Base-by-base conservation (phyloP, 768 basidiomycete genomes). In the Hericium coralloides region DNA sequence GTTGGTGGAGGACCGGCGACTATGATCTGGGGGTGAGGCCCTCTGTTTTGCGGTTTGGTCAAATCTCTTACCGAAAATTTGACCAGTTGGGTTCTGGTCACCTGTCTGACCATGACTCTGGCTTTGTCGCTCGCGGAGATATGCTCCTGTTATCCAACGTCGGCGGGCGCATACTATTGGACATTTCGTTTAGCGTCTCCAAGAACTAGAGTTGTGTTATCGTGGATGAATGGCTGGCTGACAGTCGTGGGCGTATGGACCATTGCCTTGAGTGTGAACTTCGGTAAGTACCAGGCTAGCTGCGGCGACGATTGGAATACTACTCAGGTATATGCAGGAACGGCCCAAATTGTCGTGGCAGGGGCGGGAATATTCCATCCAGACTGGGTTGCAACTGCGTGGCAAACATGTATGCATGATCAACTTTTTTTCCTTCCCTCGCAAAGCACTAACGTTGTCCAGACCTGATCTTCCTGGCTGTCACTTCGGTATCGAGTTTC, bases 221-320 rank as follows among this genome's bases (percentile, higher is more conserved):
- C 80, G 15, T 87, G 84, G 80, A 79, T 86, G 49, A 81, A 82
- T 56, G 84, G 85, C 6, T 87, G 85, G 85, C 68, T 86, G 17
- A 82, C 80, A 1, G 72, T 84, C 63, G 82, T 84, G 26, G 85
- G 85, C 23, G 81, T 84, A 14, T 87, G 84, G 83, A 86, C 80
- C 0, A 75, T 82, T 56, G 78, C 81, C n/a, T 63, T 85, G 38
- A 84, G 83, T 10, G 84, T 84, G 6, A 82, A 79, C 3, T 87
- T 87, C 63, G 82, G 81, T 67, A 50, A 31, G 37, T 58, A 10
- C 25, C n/a, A 15, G n/a, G n/a, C 8, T 54, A 31, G 56, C 20
- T 38, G 15, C 26, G 12, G 8, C 6, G 22, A n/a, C 6, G 4
- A 14, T 26, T 26, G 23, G 22, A 25, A 20, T 9, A 26, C 17